Conservation (phyloP, 139 green algal species). For the Chlorella sp. region DNA sequence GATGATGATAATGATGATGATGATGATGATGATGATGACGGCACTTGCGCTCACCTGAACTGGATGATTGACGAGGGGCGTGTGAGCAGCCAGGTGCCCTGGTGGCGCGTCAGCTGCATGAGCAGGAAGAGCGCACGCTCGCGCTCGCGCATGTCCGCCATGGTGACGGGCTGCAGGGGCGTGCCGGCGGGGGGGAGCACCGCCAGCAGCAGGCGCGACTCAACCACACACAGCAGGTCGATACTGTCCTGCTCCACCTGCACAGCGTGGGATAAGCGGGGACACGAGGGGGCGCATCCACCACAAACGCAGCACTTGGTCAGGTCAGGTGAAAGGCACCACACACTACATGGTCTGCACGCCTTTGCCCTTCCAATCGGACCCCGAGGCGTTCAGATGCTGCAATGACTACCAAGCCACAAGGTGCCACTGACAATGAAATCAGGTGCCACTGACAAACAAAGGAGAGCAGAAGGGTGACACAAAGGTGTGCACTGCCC, state of each 20-base stretch:
- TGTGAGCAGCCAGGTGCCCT: slow-evolving; percentile 28
- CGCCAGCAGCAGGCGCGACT: slow-evolving; percentile 34
- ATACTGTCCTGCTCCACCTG: slow-evolving; percentile 12
- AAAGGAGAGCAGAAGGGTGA: background rate
- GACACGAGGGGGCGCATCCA: no score
- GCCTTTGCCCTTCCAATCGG: no score
- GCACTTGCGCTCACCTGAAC: slow-evolving; percentile 23
- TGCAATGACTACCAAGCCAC: no score
- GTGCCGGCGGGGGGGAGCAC: slow-evolving; percentile 19
- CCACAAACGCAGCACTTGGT: no score
- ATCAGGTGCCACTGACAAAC: background rate
- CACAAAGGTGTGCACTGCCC: background rate
- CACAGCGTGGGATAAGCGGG: no score
- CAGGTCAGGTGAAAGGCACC: no score
- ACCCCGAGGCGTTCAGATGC: no score
- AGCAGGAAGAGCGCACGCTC: slow-evolving; percentile 39
- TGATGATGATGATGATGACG: background rate
- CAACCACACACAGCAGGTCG: slow-evolving; percentile 22
- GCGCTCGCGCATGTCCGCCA: slow-evolving; percentile 25
- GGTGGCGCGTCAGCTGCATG: slow-evolving; percentile 12
- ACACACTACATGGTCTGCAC: no score
- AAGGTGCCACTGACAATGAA: background rate
- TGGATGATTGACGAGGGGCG: slow-evolving; percentile 26
- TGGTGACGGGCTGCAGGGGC: slow-evolving; percentile 25
- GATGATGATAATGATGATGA: background rate